phyloP scores from a whole-genome alignment of 2,329 filamentous ascomycete genomes.

The Endocalyx cinctus region DNA sequence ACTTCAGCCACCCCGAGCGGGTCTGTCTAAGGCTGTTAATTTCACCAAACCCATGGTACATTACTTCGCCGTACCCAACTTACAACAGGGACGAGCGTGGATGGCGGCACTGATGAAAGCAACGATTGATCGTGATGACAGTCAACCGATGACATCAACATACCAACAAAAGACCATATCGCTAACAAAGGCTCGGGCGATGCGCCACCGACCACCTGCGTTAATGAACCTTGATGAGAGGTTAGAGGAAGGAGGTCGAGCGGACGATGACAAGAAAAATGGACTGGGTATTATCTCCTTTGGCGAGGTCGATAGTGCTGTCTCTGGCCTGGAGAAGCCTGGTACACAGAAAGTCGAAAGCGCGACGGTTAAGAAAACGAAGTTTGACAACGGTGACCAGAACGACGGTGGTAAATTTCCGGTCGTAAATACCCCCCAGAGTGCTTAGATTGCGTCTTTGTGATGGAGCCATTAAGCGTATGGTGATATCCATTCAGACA shows the following conservation, averaged over 20 bases:
- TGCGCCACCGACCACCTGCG: slow-evolving; percentile 85
- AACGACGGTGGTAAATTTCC: slow-evolving; percentile 25
- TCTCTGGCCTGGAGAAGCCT: slow-evolving; percentile 32
- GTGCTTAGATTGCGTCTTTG: too few species aligned
- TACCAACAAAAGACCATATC: slow-evolving; percentile 98
- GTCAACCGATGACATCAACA: slow-evolving; percentile 75
- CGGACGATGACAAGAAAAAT: slow-evolving; percentile 26
- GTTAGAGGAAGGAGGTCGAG: slow-evolving; percentile 24
- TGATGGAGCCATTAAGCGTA: too few species aligned
- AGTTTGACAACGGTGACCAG: slow-evolving; percentile 26
- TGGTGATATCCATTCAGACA: too few species aligned
- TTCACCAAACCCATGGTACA: slow-evolving; percentile 97
- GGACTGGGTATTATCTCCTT: slow-evolving; percentile 36
- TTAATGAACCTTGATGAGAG: slow-evolving; percentile 67
- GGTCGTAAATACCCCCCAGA: slow-evolving; percentile 22
- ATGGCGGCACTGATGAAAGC: slow-evolving; percentile 99
- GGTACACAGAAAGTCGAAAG: slow-evolving; percentile 28
- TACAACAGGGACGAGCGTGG: slow-evolving; percentile 86
- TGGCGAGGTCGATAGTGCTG: slow-evolving; percentile 34
- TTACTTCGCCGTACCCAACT: slow-evolving; percentile 92
- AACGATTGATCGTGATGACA: slow-evolving; percentile 88
- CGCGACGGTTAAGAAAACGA: slow-evolving; percentile 24
- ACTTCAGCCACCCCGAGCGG: slow-evolving; percentile 82
- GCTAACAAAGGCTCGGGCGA: slow-evolving; percentile 77
- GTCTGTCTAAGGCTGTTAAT: slow-evolving; percentile 84